Conservation (phyloP, 441 rosid genomes). For the Corymbia citriodora region DNA sequence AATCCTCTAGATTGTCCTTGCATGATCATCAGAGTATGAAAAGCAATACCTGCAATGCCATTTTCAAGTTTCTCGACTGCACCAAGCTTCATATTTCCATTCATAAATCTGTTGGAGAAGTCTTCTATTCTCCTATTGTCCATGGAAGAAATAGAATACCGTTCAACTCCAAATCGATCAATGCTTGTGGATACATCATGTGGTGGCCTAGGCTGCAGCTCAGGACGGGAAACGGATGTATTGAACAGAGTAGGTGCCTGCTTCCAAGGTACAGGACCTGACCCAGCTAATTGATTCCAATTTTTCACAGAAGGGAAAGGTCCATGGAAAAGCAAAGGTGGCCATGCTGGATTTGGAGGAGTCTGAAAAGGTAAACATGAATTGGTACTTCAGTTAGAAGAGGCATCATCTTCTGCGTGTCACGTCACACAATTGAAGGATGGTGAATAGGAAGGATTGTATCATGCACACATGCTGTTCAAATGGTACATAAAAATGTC, state of each 20-base stretch:
- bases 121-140: constrained; percentile 59
- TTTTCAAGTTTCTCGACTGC: constrained; percentile 39
- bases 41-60: constrained; percentile 55
- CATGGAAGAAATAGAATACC: constrained; percentile 32
- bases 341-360: constrained; percentile 44
- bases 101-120: constrained; percentile 50
- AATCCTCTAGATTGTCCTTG: background rate
- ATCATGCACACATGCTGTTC: background rate
- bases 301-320: constrained; percentile 45
- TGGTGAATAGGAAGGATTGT: background rate
- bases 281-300: constrained; percentile 68
- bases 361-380: constrained; percentile 39
- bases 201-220: constrained; percentile 36
- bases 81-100: constrained; percentile 48
- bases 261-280: constrained; percentile 77
- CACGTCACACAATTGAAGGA: background rate
- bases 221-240: constrained; percentile 62
- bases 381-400: background rate
- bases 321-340: constrained; percentile 34
- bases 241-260: constrained; percentile 69
- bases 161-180: constrained; percentile 42
- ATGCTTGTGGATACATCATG: constrained; percentile 37
- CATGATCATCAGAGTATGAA: background rate
- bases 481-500: background rate
- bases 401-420: background rate